Conservation (phyloP, 2,329 filamentous ascomycete genomes). For the Colletotrichum tanaceti region DNA sequence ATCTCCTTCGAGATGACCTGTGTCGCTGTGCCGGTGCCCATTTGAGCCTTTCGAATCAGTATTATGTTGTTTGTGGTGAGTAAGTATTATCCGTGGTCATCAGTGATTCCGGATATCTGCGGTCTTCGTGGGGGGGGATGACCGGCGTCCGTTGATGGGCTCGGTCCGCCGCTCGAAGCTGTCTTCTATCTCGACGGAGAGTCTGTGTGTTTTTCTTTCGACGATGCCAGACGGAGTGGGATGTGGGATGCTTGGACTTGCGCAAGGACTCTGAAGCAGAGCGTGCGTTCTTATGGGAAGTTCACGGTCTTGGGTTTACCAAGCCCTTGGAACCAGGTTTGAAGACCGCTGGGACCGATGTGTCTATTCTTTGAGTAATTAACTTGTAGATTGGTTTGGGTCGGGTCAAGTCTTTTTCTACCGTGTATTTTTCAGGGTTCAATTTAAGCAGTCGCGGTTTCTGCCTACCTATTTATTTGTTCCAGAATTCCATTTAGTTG, state of each 20-base stretch:
- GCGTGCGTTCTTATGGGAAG: neutral
- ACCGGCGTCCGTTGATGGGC: neutral
- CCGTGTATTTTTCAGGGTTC: too few species aligned
- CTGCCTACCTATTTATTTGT: too few species aligned
- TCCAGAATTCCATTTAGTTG: too few species aligned
- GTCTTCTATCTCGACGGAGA: neutral
- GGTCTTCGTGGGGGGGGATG: constrained; percentile 1
- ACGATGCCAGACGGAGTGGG: neutral
- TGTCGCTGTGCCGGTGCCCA: neutral
- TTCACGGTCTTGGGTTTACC: neutral
- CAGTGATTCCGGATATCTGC: neutral
- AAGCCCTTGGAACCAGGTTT: neutral
- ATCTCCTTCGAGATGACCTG: neutral
- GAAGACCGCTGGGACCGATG: neutral
- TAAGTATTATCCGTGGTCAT: too few species aligned
- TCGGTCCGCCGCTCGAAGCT: neutral
- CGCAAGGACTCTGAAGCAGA: neutral
- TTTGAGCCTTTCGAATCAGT: neutral
- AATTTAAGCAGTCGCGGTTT: too few species aligned
- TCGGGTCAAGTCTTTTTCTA: too few species aligned
- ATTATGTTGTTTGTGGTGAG: neutral
- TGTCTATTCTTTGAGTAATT: neutral
- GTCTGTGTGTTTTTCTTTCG: constrained; percentile 7
- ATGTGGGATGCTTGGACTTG: constrained; percentile 8
- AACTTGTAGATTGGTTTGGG: too few species aligned